Percentiles rank a stretch among this genome's conserved stretches.
phyloP scores from a whole-genome alignment of 139 green algal species.

The Marvania coccoides region DNA sequence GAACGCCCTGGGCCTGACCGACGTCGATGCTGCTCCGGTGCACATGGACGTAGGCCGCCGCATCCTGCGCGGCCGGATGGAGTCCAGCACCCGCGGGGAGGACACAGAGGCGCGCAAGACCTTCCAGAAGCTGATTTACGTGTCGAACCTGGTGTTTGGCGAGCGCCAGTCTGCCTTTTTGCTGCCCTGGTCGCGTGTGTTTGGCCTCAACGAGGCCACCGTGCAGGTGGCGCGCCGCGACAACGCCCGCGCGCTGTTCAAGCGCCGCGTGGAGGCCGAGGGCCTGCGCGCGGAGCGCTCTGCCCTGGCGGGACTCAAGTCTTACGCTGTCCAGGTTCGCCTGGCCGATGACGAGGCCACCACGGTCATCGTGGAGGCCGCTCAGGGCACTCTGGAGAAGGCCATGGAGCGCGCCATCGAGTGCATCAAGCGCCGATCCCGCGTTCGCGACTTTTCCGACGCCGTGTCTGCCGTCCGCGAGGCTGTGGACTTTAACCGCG shows the following conservation, averaged over 20 bases:
- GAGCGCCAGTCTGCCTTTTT: constrained; percentile 83
- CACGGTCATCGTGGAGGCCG: constrained; percentile 51
- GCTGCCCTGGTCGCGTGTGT: constrained; percentile 87
- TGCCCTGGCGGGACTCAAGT: constrained; percentile 46
- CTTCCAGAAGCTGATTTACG: constrained; percentile 97
- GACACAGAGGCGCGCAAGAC: constrained; percentile 62
- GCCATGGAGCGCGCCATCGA: constrained; percentile 60
- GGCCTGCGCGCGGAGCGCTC: constrained; percentile 21
- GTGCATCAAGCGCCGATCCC: constrained; percentile 46
- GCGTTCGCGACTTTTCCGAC: constrained; percentile 21
- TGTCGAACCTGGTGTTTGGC: constrained; percentile 79
- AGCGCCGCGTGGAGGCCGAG: constrained; percentile 37
- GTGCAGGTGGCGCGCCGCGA: constrained; percentile 76
- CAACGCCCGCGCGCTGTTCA: constrained; percentile 72
- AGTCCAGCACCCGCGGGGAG: constrained; percentile 39
- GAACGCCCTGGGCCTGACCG: constrained; percentile 72
- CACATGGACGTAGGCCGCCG: constrained; percentile 87
- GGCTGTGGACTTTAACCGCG: constrained; percentile 43
- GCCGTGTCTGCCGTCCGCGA: constrained; percentile 30
- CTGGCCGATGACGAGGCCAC: constrained; percentile 78
- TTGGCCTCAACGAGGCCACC: constrained; percentile 81
- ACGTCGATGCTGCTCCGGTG: constrained; percentile 83
- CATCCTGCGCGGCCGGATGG: constrained; percentile 62
- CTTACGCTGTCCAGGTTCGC: constrained; percentile 56
- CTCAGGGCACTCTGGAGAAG: constrained; percentile 52